A percentile compares a stretch with the other conserved stretches of the same genome.
Conservation (phyloP, 2,329 filamentous ascomycete genomes). For the Penicillium sp. region DNA sequence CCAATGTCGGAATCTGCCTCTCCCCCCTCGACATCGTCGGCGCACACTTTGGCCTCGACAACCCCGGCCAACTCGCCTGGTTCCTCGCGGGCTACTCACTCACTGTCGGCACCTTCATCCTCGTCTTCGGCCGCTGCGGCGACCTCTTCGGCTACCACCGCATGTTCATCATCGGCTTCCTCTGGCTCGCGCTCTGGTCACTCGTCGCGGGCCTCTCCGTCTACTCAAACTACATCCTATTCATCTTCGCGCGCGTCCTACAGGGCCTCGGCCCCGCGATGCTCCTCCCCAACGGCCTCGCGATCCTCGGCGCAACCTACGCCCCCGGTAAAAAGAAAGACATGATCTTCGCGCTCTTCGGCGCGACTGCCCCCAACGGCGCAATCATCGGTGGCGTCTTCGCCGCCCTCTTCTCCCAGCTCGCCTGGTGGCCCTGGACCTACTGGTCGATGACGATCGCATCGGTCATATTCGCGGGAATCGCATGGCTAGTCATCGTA, state of each 20-base stretch:
- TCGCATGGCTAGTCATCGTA: constrained; percentile 41
- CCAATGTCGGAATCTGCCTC: constrained; percentile 55
- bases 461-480: constrained; percentile 41
- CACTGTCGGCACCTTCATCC: constrained; percentile 46
- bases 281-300: constrained; percentile 44
- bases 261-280: constrained; percentile 63
- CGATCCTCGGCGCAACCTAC: constrained; percentile 64
- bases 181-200: constrained; percentile 45
- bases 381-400: constrained; percentile 49
- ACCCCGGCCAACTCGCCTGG: constrained; percentile 58
- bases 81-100: constrained; percentile 63
- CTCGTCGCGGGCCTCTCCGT: constrained; percentile 42
- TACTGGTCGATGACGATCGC: constrained; percentile 50
- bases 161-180: constrained; percentile 41
- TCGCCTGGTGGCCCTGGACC: constrained; percentile 59
- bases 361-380: constrained; percentile 54
- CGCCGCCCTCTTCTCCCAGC: constrained; percentile 44
- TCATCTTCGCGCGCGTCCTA: constrained; percentile 58
- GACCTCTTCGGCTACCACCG: constrained; percentile 45
- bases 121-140: constrained; percentile 43
- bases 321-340: constrained; percentile 62
- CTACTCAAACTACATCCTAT: constrained; percentile 52
- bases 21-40: constrained; percentile 57
- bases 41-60: constrained; percentile 50
- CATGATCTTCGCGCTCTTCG: constrained; percentile 62